A percentile compares a stretch with the other conserved stretches of the same genome.
phyloP scores from a whole-genome alignment of 345 rosid species.

The Aquilaria malaccensis region DNA sequence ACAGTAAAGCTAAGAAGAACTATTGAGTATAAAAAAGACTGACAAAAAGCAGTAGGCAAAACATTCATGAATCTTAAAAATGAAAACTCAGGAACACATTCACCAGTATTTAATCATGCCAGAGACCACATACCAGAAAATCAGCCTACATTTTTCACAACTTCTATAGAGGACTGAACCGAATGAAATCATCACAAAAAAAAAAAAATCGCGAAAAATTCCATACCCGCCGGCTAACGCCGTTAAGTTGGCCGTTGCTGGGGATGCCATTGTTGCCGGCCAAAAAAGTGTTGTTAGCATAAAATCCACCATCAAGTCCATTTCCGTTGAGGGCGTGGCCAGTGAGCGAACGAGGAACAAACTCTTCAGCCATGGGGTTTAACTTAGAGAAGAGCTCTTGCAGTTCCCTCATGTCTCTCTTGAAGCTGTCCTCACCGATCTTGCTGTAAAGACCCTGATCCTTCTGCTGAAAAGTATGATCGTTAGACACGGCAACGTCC shows the following conservation, averaged over 20 bases:
- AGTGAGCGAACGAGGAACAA: conserved; percentile 74
- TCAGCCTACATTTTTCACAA: too few species aligned
- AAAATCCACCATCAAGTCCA: conserved; percentile 35
- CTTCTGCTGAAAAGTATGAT: conserved; percentile 24
- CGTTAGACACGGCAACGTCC: conserved; percentile 27
- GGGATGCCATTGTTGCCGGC: conserved; percentile 17
- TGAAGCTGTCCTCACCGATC: conserved; percentile 40
- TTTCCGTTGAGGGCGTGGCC: conserved; percentile 26
- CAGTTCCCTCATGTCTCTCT: conserved; percentile 67
- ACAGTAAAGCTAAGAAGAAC: too few species aligned
- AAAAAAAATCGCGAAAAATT: not conserved
- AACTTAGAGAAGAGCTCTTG: conserved; percentile 87
- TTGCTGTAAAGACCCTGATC: conserved; percentile 27
- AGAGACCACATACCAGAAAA: too few species aligned
- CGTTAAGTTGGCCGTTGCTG: conserved; percentile 34
- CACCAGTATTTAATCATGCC: too few species aligned
- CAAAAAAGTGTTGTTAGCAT: conserved; percentile 26
- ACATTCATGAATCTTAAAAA: too few species aligned
- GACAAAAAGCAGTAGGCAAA: too few species aligned
- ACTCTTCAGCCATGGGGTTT: conserved; percentile 90
- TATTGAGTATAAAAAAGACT: too few species aligned
- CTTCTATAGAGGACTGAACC: too few species aligned
- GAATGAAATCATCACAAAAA: not conserved
- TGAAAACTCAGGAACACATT: too few species aligned
- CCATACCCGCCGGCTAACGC: conserved; percentile 46